These are phyloP conservation scores for Penicillium fimorum DNA, from an alignment of 495 filamentous ascomycete species.

Conservation along the genomic window DNA sequence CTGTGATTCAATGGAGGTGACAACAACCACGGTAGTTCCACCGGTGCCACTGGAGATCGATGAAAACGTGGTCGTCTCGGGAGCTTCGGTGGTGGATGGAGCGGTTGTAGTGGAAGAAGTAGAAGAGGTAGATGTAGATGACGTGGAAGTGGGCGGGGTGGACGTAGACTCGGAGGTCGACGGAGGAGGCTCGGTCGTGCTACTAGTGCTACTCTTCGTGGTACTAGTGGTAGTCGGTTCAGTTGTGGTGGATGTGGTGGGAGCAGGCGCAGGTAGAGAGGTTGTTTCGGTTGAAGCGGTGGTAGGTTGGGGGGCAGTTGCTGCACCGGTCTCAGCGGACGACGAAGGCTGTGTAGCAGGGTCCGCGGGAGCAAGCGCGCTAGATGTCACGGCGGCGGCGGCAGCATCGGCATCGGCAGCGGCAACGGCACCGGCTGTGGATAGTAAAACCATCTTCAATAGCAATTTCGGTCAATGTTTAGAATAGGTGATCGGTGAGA, in stretches of 20 bases:
- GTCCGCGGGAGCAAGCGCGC: not conserved
- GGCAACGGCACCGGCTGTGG: not conserved
- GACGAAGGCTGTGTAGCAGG: not conserved
- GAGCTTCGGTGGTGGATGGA: not conserved
- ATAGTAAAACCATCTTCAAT: not conserved
- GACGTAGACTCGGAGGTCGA: slow-evolving; percentile 19
- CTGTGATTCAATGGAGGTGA: slow-evolving; percentile 31
- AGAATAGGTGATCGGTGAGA: slow-evolving; percentile 1
- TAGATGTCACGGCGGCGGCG: not conserved
- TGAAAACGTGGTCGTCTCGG: slow-evolving; percentile 12
- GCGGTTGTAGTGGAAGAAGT: slow-evolving; percentile 14
- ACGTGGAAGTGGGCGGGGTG: slow-evolving; percentile 21
- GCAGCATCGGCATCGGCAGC: not conserved
- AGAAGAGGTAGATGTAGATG: slow-evolving; percentile 9
- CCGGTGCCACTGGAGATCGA: slow-evolving; percentile 18
- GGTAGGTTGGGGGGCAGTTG: slow-evolving; percentile 13
- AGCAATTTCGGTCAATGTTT: not conserved
- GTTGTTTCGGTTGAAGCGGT: slow-evolving; percentile 6
- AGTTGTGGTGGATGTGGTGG: slow-evolving; percentile 16
- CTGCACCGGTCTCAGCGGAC: not conserved
- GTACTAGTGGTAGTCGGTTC: slow-evolving; percentile 13
- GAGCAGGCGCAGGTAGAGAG: not conserved
- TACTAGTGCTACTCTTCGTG: slow-evolving; percentile 22
- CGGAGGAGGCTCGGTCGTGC: slow-evolving; percentile 26
- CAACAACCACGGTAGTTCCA: slow-evolving; percentile 23